These are phyloP conservation scores for Artemisia tridentata DNA, from an alignment of 129 eudicot species.

Conservation along the genomic window DNA sequence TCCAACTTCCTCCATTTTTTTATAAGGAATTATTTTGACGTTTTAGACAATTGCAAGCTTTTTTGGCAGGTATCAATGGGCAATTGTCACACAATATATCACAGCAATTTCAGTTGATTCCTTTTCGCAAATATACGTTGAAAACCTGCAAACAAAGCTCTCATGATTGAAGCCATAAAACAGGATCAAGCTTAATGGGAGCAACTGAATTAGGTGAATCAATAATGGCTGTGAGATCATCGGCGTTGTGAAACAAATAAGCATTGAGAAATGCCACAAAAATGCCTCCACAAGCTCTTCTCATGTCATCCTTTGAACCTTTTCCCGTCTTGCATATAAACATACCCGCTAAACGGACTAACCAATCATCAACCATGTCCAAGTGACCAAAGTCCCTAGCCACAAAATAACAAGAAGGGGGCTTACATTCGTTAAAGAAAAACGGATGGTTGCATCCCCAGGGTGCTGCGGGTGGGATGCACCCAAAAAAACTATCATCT, in stretches of 20 bases:
- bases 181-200: slow-evolving; percentile 27
- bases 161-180: slow-evolving; percentile 11
- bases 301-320: slow-evolving; percentile 33
- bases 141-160: background rate
- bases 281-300: slow-evolving; percentile 32
- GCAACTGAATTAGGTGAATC: slow-evolving; percentile 12
- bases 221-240: slow-evolving; percentile 24
- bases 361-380: slow-evolving; percentile 36
- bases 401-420: slow-evolving; percentile 31
- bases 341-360: slow-evolving; percentile 19
- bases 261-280: slow-evolving; percentile 34
- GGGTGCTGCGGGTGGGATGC: slow-evolving; percentile 27
- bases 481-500: slow-evolving; percentile 6
- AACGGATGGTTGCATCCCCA: slow-evolving; percentile 32
- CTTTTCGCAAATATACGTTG: background rate
- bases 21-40: no score
- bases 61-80: no score
- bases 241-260: slow-evolving; percentile 24
- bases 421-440: slow-evolving; percentile 31
- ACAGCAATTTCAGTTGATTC: no score
- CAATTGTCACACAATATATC: no score
- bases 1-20: no score
- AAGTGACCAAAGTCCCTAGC: slow-evolving; percentile 34
- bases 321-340: slow-evolving; percentile 31
- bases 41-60: no score